Evolutionary conservation across 805 yeast genomes (phyloP).

Genomic region (Saccharomycopsis babjevae): DNA sequence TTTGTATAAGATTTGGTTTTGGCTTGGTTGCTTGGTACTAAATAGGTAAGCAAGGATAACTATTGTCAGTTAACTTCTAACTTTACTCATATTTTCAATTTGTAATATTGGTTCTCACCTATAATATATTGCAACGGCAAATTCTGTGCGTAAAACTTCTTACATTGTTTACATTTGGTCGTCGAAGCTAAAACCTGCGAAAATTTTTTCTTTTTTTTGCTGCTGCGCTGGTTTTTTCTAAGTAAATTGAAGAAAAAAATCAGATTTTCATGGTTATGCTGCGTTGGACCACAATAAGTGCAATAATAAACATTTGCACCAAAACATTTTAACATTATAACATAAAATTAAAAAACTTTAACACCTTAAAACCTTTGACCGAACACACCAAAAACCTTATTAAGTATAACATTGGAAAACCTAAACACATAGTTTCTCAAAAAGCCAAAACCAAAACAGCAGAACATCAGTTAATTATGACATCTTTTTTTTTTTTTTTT

Average conservation of each 20-base stretch:
- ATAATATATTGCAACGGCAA: neutral
- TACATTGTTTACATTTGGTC: neutral
- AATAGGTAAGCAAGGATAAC: too few relatives aligned
- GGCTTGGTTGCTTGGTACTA: neutral
- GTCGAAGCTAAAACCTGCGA: neutral
- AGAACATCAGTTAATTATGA: too few relatives aligned
- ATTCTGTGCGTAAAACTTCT: neutral
- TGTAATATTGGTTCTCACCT: too few relatives aligned
- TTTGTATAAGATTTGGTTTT: neutral
- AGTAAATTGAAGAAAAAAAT: neutral
- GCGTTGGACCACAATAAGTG: neutral
- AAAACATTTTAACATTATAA: neutral
- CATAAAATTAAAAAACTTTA: neutral
- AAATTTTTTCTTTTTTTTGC: neutral
- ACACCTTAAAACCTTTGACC: neutral
- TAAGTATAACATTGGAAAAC: neutral
- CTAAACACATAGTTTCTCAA: neutral
- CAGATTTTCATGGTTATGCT: neutral
- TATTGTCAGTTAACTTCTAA: too few relatives aligned
- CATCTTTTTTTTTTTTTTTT: too few relatives aligned
- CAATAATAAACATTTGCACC: neutral
- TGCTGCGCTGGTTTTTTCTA: neutral
- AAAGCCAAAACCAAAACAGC: too few relatives aligned
- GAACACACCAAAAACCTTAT: neutral
- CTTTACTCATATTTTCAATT: too few relatives aligned